phyloP scores from a whole-genome alignment of 495 filamentous ascomycete species.

The Neurospora sp. region DNA sequence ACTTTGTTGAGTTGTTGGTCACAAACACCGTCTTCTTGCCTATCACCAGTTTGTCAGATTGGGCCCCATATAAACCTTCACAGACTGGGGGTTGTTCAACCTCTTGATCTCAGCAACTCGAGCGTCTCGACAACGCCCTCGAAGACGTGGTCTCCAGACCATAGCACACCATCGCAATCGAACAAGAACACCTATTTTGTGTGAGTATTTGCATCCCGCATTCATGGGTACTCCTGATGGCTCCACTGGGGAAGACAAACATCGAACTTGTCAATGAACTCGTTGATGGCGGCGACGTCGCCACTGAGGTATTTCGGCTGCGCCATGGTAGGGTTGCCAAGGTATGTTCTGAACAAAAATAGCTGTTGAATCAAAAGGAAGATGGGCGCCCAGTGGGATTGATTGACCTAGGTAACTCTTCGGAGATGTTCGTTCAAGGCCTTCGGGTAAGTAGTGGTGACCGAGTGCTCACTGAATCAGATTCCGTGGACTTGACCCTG shows the following conservation, averaged over 20 bases:
- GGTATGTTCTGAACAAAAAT: background rate
- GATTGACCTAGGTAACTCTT: background rate
- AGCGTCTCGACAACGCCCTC: slow-evolving; percentile 74
- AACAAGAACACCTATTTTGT: slow-evolving; percentile 72
- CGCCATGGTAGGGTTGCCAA: slow-evolving; percentile 8
- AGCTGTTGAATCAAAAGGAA: background rate
- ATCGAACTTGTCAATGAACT: slow-evolving; percentile 85
- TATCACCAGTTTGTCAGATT: slow-evolving; percentile 22
- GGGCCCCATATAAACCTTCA: background rate
- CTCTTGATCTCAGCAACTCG: slow-evolving; percentile 66
- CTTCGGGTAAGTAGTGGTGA: background rate
- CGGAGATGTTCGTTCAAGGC: background rate
- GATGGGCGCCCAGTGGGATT: background rate
- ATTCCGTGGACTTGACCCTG: background rate
- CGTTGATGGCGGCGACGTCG: slow-evolving; percentile 59
- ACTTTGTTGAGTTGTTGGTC: slow-evolving; percentile 98
- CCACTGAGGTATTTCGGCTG: slow-evolving; percentile 70
- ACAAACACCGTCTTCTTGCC: slow-evolving; percentile 94
- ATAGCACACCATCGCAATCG: slow-evolving; percentile 96
- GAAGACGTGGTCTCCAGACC: slow-evolving; percentile 88
- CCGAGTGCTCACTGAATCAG: background rate
- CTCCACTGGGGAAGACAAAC: slow-evolving; percentile 43
- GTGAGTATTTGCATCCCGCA: background rate
- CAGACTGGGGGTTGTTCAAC: slow-evolving; percentile 30
- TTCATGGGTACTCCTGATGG: background rate